A percentile compares a stretch with the other conserved stretches of the same genome.
phyloP scores from a whole-genome alignment of 345 rosid genomes.

The Melaleuca alternifolia region DNA sequence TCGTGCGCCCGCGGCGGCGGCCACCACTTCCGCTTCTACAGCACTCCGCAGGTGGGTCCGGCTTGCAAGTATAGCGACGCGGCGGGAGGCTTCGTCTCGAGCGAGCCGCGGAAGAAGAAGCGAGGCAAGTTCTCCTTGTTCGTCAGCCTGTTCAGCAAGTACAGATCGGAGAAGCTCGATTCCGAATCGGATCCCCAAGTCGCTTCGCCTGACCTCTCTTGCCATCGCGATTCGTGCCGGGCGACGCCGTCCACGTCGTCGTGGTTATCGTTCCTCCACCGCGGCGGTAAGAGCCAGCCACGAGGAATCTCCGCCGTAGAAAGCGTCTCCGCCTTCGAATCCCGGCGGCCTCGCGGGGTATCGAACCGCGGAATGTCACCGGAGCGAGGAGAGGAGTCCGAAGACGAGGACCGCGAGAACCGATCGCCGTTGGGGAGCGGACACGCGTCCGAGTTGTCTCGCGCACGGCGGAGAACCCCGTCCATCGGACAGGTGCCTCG shows the following conservation, averaged over 20 bases:
- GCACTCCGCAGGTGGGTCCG: conserved; percentile 71
- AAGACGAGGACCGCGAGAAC: conserved; percentile 25
- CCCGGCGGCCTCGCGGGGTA: conserved; percentile 15
- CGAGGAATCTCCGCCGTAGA: conserved; percentile 15
- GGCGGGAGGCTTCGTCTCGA: conserved; percentile 9
- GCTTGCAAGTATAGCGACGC: conserved; percentile 6
- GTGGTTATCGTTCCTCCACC: conserved; percentile 46
- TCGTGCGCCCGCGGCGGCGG: not conserved
- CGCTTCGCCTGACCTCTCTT: not conserved
- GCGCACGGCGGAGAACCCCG: conserved; percentile 24
- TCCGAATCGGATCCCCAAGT: not conserved
- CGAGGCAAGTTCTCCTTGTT: conserved; percentile 30
- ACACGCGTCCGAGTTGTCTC: conserved; percentile 29
- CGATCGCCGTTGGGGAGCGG: conserved; percentile 25
- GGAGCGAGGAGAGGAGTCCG: conserved; percentile 11
- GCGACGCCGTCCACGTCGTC: conserved; percentile 30
- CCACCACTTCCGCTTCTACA: conserved; percentile 32
- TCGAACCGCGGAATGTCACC: conserved; percentile 83
- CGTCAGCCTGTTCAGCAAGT: conserved; percentile 36
- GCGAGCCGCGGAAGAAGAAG: conserved; percentile 13
- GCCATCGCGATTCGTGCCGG: conserved; percentile 9
- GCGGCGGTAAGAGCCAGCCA: conserved; percentile 32
- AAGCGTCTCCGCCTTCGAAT: conserved; percentile 3
- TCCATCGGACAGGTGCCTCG: conserved; percentile 18
- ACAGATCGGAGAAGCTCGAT: conserved; percentile 46